Evolutionary conservation across 495 filamentous ascomycete species (phyloP).

Genomic region (Astrothelium macrocarpum): DNA sequence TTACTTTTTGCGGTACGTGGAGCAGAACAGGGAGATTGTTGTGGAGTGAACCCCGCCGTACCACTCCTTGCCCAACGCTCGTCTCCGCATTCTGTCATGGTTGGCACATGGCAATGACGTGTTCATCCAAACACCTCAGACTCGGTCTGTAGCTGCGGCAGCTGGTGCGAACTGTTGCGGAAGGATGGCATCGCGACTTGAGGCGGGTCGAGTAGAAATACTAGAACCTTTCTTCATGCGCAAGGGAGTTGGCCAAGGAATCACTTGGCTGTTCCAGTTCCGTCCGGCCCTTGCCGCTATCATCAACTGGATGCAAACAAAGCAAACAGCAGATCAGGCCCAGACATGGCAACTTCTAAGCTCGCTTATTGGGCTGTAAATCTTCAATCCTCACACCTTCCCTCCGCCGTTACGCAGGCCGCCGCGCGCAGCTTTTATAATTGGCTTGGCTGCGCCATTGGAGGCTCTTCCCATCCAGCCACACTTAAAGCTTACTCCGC

Average conservation of each 20-base stretch:
- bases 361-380: constrained; percentile 34
- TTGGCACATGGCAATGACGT: background rate
- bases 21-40: no score
- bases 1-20: no score
- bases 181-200: no score
- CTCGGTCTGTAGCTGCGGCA: no score
- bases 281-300: background rate
- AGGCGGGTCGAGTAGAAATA: no score
- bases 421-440: constrained; percentile 39
- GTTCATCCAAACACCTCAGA: no score
- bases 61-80: background rate
- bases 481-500: constrained; percentile 38
- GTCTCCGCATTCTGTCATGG: background rate
- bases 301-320: background rate
- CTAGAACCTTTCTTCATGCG: no score
- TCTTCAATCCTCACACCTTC: constrained; percentile 30
- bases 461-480: constrained; percentile 39
- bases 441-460: constrained; percentile 44
- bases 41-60: background rate
- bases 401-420: constrained; percentile 21
- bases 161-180: no score
- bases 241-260: no score
- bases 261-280: no score
- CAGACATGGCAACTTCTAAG: constrained; percentile 33
- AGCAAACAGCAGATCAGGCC: background rate